Evolutionary conservation across 768 basidiomycete species (phyloP).

Genomic region (Ramaria sp.): DNA sequence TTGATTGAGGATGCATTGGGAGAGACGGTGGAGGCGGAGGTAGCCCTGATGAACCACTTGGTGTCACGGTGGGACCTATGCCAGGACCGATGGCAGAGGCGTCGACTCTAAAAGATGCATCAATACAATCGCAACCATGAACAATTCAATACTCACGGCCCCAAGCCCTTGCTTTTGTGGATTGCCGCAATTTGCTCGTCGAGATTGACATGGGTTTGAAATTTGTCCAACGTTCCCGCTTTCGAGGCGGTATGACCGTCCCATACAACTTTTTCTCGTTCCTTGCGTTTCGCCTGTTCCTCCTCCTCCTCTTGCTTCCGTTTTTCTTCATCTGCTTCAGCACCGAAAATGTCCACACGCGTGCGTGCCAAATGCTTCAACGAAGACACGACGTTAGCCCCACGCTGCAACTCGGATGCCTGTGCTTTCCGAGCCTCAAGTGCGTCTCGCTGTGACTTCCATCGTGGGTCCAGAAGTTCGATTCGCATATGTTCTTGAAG

Average conservation of each 20-base stretch:
- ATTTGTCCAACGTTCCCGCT: slow-evolving; percentile 85
- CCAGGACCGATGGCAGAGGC: slow-evolving; percentile 76
- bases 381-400: slow-evolving; percentile 89
- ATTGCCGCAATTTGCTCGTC: slow-evolving; percentile 98
- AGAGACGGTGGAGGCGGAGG: slow-evolving; percentile 65
- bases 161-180: slow-evolving; percentile 84
- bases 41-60: slow-evolving; percentile 41
- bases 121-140: slow-evolving; percentile 7
- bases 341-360: slow-evolving; percentile 97
- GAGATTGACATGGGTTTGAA: slow-evolving; percentile 86
- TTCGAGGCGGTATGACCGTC: slow-evolving; percentile 97
- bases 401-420: slow-evolving; percentile 76
- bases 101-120: slow-evolving; percentile 44
- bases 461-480: slow-evolving; percentile 91
- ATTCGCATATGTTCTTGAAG: slow-evolving; percentile 97
- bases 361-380: slow-evolving; percentile 87
- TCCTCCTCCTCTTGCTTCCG: slow-evolving; percentile 82
- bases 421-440: slow-evolving; percentile 86
- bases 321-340: slow-evolving; percentile 84
- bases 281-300: slow-evolving; percentile 68
- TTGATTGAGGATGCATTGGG: slow-evolving; percentile 50
- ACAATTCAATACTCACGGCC: slow-evolving; percentile 47
- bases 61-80: slow-evolving; percentile 72
- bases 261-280: slow-evolving; percentile 95
- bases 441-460: slow-evolving; percentile 91